Conservation (phyloP, 2,329 filamentous ascomycete genomes). For the Nemania sp. region DNA sequence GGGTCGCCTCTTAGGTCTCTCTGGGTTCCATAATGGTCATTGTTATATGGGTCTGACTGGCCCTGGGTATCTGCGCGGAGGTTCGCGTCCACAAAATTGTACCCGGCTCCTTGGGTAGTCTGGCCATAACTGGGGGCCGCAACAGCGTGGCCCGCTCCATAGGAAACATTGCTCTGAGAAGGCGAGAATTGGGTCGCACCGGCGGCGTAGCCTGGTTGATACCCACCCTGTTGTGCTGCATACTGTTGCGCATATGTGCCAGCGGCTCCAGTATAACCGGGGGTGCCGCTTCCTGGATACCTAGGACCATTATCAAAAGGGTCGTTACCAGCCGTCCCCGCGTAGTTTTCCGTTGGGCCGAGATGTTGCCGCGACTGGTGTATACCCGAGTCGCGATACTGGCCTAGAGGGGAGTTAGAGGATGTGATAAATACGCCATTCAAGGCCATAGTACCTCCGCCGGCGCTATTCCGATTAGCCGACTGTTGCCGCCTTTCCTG, state of each 20-base stretch:
- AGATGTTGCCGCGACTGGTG: slow-evolving; percentile 51
- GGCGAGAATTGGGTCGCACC: slow-evolving; percentile 36
- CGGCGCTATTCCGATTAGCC: slow-evolving; percentile 52
- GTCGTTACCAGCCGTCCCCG: slow-evolving; percentile 31
- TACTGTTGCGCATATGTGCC: slow-evolving; percentile 42
- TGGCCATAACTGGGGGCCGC: slow-evolving; percentile 36
- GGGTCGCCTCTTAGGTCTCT: slow-evolving; percentile 31
- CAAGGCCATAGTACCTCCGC: slow-evolving; percentile 62
- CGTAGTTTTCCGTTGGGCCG: slow-evolving; percentile 47
- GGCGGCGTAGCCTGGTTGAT: slow-evolving; percentile 37
- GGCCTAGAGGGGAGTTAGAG: slow-evolving; percentile 64
- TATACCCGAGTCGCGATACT: slow-evolving; percentile 60
- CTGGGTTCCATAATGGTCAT: slow-evolving; percentile 35
- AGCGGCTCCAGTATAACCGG: slow-evolving; percentile 53
- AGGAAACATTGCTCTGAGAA: slow-evolving; percentile 35
- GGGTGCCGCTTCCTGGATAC: slow-evolving; percentile 55
- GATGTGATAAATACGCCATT: slow-evolving; percentile 52
- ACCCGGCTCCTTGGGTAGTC: slow-evolving; percentile 36
- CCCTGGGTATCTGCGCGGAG: slow-evolving; percentile 26
- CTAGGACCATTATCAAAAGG: slow-evolving; percentile 50
- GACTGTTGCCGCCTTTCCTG: slow-evolving; percentile 61
- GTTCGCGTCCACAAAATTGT: slow-evolving; percentile 37
- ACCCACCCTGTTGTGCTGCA: slow-evolving; percentile 37
- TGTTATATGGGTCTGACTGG: slow-evolving; percentile 33
- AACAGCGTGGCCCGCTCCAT: slow-evolving; percentile 31